Evolutionary conservation across 768 basidiomycete species (phyloP), one percentile per base, ranked within the genome.

Genomic region (Neoboletus magnificus): DNA sequence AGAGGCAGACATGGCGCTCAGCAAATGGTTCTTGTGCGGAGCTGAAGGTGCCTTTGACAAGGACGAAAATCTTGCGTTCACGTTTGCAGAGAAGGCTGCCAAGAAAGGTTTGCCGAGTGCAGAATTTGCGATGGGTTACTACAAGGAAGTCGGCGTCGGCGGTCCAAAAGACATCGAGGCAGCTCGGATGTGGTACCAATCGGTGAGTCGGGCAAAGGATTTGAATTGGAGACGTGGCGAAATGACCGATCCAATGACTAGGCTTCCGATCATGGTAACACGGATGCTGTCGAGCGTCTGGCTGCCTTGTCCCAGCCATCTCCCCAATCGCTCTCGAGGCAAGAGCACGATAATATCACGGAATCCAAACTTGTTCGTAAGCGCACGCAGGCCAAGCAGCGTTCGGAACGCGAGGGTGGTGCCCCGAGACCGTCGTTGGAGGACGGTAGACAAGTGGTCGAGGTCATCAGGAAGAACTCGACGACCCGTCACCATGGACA

Each of bases 11-110:
- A 95, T 98, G 93, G 95, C 93, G 3, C 79, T 98, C 50, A 87
- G 84, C 71, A 98, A 97, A 73, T 98, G 96, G 95, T 98, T 97
- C 77, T 74, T 98, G 47, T 95, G 93, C 66, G 95, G 95, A 4
- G 85, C 86, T 0, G 78, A 80, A 35, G 82, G 82, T 9, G 73
- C 77, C 15, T 94, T 97, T 62, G 90, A 91, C 37, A 93, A 93
- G 71, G 91, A 95, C 68, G 93, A 97, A 67, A 74, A 68, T 1
- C 79, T 98, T 4, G 94, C 96, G 2, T 83, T 83, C 60, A 89
- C 86, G 0, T 98, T 96, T 73, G 96, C 96, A 0, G 87, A 91
- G 59, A 95, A 96, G 72, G 88, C 90, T 0, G 87, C 88, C 0
- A 68, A 75, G 45, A 89, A 86, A 62, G 88, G 85, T 0, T 74